phyloP scores from a whole-genome alignment of 345 rosid genomes.

The Camelina sativa region DNA sequence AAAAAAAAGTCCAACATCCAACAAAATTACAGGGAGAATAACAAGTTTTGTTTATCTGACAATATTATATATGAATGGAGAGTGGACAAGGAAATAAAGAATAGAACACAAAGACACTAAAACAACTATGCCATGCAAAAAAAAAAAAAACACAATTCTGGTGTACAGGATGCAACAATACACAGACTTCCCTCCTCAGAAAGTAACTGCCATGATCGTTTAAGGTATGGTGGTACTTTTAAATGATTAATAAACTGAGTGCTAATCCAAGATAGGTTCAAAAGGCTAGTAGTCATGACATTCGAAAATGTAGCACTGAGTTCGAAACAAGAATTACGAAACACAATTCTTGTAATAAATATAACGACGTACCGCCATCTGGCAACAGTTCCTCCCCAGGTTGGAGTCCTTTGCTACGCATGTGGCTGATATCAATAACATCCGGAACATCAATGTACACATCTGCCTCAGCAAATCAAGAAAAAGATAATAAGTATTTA shows the following conservation, averaged over 20 bases:
- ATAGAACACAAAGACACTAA: not conserved
- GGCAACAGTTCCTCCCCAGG: slow-evolving; percentile 93
- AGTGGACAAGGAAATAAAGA: not conserved
- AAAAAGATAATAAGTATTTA: slow-evolving; percentile 29
- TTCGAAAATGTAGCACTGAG: not conserved
- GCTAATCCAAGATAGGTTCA: not conserved
- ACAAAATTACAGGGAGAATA: slow-evolving; percentile 3
- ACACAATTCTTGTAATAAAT: slow-evolving; percentile 7
- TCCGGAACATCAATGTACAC: slow-evolving; percentile 97
- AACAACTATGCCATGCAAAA: not conserved
- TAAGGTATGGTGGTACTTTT: not conserved
- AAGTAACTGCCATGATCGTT: not conserved
- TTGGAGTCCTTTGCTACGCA: slow-evolving; percentile 96
- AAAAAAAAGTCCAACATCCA: slow-evolving; percentile 23
- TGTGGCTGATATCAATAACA: slow-evolving; percentile 85
- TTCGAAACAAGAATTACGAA: slow-evolving; percentile 20
- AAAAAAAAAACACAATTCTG: not conserved
- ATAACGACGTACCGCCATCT: slow-evolving; percentile 60
- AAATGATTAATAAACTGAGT: not conserved
- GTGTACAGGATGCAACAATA: not conserved
- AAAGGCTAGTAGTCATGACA: not conserved
- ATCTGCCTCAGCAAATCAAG: slow-evolving; percentile 54
- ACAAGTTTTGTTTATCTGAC: not conserved
- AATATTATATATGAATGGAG: not conserved
- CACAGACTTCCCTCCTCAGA: not conserved